These are phyloP conservation scores for Dianthus caryophyllus DNA, from an alignment of 148 eudicot genomes.

Conservation along the genomic window DNA sequence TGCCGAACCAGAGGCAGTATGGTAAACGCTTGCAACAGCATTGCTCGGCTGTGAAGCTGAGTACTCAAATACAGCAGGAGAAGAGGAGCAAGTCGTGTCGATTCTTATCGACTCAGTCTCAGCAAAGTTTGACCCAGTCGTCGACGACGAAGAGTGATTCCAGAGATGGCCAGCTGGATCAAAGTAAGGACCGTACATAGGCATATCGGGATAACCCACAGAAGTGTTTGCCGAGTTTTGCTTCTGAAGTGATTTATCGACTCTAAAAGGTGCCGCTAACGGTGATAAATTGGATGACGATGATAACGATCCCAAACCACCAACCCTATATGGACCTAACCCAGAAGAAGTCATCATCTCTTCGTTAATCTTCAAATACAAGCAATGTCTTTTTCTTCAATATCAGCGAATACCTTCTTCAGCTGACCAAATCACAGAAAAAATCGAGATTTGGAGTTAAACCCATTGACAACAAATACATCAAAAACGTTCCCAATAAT, in stretches of 20 bases:
- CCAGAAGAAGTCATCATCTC: constrained; percentile 45
- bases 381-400: not conserved
- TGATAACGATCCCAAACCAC: constrained; percentile 39
- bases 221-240: constrained; percentile 39
- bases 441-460: not conserved
- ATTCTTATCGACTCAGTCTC: constrained; percentile 35
- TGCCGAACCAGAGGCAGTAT: constrained; percentile 24
- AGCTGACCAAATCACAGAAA: constrained; percentile 5
- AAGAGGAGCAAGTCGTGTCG: constrained; percentile 27
- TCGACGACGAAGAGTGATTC: constrained; percentile 38
- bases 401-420: constrained; percentile 16
- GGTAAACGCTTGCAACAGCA: constrained; percentile 26
- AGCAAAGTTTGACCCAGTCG: constrained; percentile 34
- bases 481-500: not conserved
- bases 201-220: constrained; percentile 35
- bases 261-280: constrained; percentile 76
- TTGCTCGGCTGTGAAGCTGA: constrained; percentile 31
- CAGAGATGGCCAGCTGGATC: constrained; percentile 40
- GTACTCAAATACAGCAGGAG: constrained; percentile 27
- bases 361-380: constrained; percentile 15
- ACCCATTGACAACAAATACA: not conserved
- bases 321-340: constrained; percentile 44
- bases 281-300: constrained; percentile 75
- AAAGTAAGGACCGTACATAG: constrained; percentile 33
- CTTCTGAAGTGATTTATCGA: constrained; percentile 52